Conservation (phyloP, 169 alveolate genomes). For the Cryptosporidium muris region DNA sequence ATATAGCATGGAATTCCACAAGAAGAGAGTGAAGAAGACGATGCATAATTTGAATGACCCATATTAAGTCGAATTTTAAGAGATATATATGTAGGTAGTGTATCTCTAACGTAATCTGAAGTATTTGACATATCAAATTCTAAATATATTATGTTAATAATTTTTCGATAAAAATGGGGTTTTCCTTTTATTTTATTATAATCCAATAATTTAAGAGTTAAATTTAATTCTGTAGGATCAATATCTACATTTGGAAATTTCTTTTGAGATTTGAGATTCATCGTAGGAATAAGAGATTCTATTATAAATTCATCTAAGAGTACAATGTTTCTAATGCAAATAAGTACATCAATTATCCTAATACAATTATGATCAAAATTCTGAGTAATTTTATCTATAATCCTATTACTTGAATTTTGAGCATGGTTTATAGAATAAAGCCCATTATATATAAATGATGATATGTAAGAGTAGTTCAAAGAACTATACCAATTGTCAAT, state of each 20-base stretch:
- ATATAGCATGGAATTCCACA: constrained; percentile 45
- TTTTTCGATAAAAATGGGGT: constrained; percentile 17
- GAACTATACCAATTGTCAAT: not conserved
- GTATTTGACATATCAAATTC: constrained; percentile 40
- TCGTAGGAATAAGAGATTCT: constrained; percentile 24
- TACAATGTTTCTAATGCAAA: constrained; percentile 26
- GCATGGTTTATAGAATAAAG: no score
- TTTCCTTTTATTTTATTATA: not conserved
- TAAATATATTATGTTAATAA: constrained; percentile 6
- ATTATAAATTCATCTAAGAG: constrained; percentile 29
- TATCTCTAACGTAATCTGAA: constrained; percentile 25
- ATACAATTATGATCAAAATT: not conserved
- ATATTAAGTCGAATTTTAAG: constrained; percentile 22
- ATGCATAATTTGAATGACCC: not conserved
- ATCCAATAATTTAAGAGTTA: constrained; percentile 34
- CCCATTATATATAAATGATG: constrained; percentile 24
- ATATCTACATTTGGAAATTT: constrained; percentile 57
- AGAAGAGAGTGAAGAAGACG: not conserved
- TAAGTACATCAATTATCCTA: constrained; percentile 17
- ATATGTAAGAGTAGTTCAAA: constrained; percentile 6
- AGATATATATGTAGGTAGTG: constrained; percentile 48
- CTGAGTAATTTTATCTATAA: not conserved
- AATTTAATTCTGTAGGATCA: constrained; percentile 63
- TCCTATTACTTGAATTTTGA: not conserved
- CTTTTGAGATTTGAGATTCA: constrained; percentile 33